These are phyloP conservation scores for Colletotrichum graminicola DNA, from an alignment of 2,329 filamentous ascomycete species.

Conservation along the genomic window DNA sequence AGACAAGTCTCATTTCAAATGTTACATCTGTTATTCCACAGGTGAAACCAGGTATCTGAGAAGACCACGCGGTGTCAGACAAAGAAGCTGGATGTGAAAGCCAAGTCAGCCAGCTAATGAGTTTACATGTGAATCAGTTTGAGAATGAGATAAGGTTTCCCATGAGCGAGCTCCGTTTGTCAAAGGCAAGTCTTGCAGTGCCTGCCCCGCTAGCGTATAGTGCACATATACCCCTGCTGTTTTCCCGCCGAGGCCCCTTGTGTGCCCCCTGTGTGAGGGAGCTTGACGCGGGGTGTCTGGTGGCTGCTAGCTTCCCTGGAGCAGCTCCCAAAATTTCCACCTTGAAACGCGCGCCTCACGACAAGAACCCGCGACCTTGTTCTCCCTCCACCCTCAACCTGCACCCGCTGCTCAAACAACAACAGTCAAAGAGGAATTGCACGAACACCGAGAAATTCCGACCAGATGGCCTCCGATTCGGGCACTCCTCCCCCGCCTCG, in stretches of 20 bases:
- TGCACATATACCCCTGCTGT: constrained; percentile 25
- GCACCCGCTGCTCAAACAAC: constrained; percentile 9
- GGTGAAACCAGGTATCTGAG: background rate
- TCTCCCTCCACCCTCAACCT: background rate
- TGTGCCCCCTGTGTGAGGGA: constrained; percentile 26
- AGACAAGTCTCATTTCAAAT: constrained; percentile 41
- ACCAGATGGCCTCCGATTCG: constrained; percentile 52
- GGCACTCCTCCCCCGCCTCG: constrained; percentile 57
- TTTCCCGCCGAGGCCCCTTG: constrained; percentile 18
- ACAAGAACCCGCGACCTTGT: constrained; percentile 15
- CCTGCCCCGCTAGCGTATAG: constrained; percentile 12
- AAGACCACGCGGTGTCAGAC: background rate
- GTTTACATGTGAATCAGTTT: background rate
- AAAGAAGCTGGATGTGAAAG: background rate
- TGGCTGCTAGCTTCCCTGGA: constrained; percentile 25
- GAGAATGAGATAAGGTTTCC: background rate
- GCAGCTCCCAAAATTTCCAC: constrained; percentile 34
- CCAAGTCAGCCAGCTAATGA: background rate
- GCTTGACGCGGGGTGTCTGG: constrained; percentile 34
- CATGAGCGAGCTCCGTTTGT: constrained; percentile 4
- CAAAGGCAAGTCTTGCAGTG: constrained; percentile 12
- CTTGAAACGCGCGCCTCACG: constrained; percentile 22
- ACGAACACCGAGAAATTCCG: background rate
- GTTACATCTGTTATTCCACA: background rate
- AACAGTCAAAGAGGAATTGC: constrained; percentile 20